Evolutionary conservation across 2,329 filamentous ascomycete genomes (phyloP).

Genomic region (Talaromyces sp.): DNA sequence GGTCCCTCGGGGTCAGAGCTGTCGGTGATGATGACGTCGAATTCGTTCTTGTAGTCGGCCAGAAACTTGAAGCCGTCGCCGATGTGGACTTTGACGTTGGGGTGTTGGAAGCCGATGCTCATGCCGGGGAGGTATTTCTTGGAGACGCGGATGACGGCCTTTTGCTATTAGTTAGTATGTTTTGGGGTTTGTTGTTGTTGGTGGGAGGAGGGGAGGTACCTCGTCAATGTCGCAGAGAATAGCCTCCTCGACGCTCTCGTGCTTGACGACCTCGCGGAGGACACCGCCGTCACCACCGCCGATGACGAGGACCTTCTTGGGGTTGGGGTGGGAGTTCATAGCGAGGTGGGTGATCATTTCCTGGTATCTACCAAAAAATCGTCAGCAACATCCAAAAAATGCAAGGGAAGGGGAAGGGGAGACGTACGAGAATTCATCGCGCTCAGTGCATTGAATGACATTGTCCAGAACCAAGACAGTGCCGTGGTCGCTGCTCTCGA

Average conservation of each 20-base stretch:
- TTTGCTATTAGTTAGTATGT: neutral
- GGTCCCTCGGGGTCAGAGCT: conserved; percentile 96
- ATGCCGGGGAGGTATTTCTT: conserved; percentile 97
- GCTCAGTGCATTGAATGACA: conserved; percentile 97
- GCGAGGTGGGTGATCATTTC: conserved; percentile 99
- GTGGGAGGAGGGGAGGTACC: conserved; percentile 45
- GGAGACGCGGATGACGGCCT: conserved; percentile 95
- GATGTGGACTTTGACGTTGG: conserved; percentile 87
- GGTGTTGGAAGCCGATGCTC: conserved; percentile 89
- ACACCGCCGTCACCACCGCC: conserved; percentile 97
- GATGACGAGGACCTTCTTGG: conserved; percentile 97
- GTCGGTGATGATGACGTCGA: conserved; percentile 99
- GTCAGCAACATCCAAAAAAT: too few relatives aligned
- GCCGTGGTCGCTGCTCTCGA: conserved; percentile 96
- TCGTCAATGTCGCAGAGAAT: conserved; percentile 98
- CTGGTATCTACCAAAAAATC: conserved; percentile 64
- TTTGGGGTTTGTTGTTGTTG: neutral
- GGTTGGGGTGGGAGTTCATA: conserved; percentile 97
- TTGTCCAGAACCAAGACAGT: conserved; percentile 97
- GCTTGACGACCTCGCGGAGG: conserved; percentile 97
- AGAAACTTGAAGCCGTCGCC: conserved; percentile 99
- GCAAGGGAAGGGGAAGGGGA: too few relatives aligned
- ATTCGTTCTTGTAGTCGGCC: conserved; percentile 91
- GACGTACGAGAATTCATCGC: conserved; percentile 87
- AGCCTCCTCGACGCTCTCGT: conserved; percentile 93